Evolutionary conservation across 352 stramenopile species (phyloP), one percentile per base, ranked within the genome.

Genomic region (Albugo laibachii): DNA sequence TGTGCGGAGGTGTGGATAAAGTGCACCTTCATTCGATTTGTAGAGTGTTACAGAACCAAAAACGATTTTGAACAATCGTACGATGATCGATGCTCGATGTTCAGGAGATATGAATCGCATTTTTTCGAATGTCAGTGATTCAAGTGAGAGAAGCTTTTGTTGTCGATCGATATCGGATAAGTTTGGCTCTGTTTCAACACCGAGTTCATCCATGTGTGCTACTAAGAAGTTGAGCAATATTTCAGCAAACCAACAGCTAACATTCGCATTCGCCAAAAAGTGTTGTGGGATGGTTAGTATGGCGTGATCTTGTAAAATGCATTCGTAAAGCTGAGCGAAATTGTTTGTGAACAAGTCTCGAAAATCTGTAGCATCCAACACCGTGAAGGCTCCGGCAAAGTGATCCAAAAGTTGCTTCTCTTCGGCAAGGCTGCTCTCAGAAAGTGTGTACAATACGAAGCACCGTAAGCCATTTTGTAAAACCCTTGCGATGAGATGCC

Each of bases 391-490:
- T 12, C 91, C 77, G 5, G 93, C 93, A 63, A 98, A 99, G 31
- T 94, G 77, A 39, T 98, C 92, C 13, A 98, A 59, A 60, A 97
- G 88, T 55, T 99, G 94, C 55, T 95, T 95, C 56, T 89, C 82
- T 54, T 94, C 81, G 3, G 78, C 74, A 13, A 89, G 44, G 13
- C 73, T 84, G 52, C 86, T 89, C 34, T 91, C 76, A 31, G 73
- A 92, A 14, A 93, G 54, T 18, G 80, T 92, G 58, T 97, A 97
- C 40, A 95, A 53, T 47, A 93, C 81, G 41, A 97, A 92, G 57
- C 87, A 97, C 19, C 82, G 80, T 45, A 98, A 53, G 0, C 85
- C 89, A 50, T 86, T 93, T 39, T 83, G 65, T 47, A 98, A 81
- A 47, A 97, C 96, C 15, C 93, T 81, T n/a, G 80, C 72, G 43